Conservation (phyloP, 345 rosid species). For the Populus euphratica region DNA sequence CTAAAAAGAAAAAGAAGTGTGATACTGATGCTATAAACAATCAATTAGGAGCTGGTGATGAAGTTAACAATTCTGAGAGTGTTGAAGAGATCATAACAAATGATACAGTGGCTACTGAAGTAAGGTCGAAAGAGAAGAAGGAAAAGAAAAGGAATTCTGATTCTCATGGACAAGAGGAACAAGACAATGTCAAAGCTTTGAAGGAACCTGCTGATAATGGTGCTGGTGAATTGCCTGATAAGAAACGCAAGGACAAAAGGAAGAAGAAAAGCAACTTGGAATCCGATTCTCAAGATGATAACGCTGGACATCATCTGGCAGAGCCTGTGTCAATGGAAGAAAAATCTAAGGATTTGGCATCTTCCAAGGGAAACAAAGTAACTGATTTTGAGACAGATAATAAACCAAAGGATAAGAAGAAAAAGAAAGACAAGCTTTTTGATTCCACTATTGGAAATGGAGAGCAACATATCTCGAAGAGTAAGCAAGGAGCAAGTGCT, state of each 20-base stretch:
- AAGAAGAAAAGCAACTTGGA: conserved; percentile 41
- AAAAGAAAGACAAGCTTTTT: conserved; percentile 37
- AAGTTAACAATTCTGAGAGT: background rate
- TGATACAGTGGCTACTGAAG: background rate
- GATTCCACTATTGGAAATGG: conserved; percentile 11
- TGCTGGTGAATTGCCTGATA: conserved; percentile 4
- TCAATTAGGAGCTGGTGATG: conserved; percentile 17
- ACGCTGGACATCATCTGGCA: background rate
- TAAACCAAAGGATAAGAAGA: conserved; percentile 46
- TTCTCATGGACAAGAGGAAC: conserved; percentile 11
- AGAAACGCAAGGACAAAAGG: conserved; percentile 40
- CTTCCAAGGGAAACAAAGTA: conserved; percentile 16
- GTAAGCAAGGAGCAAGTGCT: background rate
- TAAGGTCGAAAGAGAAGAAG: conserved; percentile 23
- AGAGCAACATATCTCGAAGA: conserved; percentile 14
- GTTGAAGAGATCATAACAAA: background rate
- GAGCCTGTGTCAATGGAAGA: conserved; percentile 18
- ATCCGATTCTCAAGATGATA: conserved; percentile 7
- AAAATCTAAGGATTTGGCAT: conserved; percentile 14
- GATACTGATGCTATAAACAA: conserved; percentile 10
- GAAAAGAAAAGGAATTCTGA: conserved; percentile 18
- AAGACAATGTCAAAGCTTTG: background rate
- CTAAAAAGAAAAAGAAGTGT: conserved; percentile 24
- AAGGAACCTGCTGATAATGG: conserved; percentile 16
- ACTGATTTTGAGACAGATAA: conserved; percentile 24